Conservation (phyloP, 441 rosid genomes). For the Mallotus repandus region DNA sequence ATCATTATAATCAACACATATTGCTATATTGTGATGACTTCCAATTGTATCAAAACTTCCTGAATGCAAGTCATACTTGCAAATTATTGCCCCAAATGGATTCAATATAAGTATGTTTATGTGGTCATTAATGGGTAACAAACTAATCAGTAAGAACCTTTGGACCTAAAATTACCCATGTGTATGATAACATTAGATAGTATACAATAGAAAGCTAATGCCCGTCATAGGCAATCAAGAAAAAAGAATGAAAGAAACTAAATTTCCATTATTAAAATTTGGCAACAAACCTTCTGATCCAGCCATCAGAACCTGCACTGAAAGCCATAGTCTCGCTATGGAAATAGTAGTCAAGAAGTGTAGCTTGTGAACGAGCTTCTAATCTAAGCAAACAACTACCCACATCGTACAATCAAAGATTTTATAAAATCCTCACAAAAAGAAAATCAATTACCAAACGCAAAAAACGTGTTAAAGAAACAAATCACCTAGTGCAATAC, state of each 20-base stretch:
- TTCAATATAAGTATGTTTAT: too few relatives aligned
- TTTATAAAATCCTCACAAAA: slow-evolving; percentile 28
- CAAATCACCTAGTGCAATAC: neutral
- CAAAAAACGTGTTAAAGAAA: neutral
- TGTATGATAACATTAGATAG: too few relatives aligned
- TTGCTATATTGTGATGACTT: slow-evolving; percentile 63
- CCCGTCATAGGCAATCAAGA: too few relatives aligned
- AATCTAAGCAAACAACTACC: slow-evolving; percentile 50
- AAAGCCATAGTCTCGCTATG: slow-evolving; percentile 51
- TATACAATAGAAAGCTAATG: too few relatives aligned
- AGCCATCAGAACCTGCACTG: slow-evolving; percentile 65
- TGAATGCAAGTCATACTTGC: slow-evolving; percentile 60
- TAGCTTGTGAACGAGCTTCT: slow-evolving; percentile 44
- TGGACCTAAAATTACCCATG: too few relatives aligned
- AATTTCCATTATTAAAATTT: neutral
- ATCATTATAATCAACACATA: slow-evolving; percentile 51
- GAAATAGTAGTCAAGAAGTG: slow-evolving; percentile 83
- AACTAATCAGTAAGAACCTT: too few relatives aligned
- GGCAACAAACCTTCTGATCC: slow-evolving; percentile 56
- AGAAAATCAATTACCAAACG: neutral
- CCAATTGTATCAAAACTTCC: slow-evolving; percentile 50
- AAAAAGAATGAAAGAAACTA: too few relatives aligned
- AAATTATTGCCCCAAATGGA: slow-evolving; percentile 8
- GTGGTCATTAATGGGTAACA: too few relatives aligned
- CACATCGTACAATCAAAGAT: slow-evolving; percentile 71